These are phyloP conservation scores for Gossypium bickii DNA, from an alignment of 345 rosid species.

Conservation along the genomic window DNA sequence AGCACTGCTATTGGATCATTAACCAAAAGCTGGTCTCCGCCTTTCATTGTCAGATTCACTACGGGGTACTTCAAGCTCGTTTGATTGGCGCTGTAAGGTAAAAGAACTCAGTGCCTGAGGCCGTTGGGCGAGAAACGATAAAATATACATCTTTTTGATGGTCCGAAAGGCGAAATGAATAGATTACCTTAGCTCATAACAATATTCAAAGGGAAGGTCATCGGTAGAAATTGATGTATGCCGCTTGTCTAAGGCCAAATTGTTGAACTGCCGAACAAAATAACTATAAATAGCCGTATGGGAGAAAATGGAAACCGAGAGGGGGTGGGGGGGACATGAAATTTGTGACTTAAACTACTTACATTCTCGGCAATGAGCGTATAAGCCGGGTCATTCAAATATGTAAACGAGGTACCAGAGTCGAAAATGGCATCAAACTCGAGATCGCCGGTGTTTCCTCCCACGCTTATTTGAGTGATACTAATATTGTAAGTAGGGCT, in stretches of 20 bases:
- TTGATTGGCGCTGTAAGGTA: slow-evolving; percentile 34
- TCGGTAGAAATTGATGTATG: slow-evolving; percentile 19
- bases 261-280: slow-evolving; percentile 57
- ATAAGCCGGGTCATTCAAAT: slow-evolving; percentile 75
- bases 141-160: neutral
- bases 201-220: slow-evolving; percentile 69
- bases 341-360: slow-evolving; percentile 31
- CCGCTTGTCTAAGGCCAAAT: slow-evolving; percentile 45
- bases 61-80: slow-evolving; percentile 35
- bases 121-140: neutral
- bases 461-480: slow-evolving; percentile 53
- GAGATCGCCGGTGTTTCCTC: slow-evolving; percentile 44
- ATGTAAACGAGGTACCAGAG: slow-evolving; percentile 91
- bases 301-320: neutral
- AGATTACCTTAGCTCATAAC: slow-evolving; percentile 64
- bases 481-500: slow-evolving; percentile 87
- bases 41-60: slow-evolving; percentile 71
- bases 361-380: slow-evolving; percentile 53
- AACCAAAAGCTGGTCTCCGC: slow-evolving; percentile 51
- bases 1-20: slow-evolving; percentile 44
- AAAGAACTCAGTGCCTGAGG: neutral
- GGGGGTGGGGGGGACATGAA: slow-evolving; percentile 3
- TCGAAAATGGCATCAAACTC: slow-evolving; percentile 43
- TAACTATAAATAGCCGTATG: neutral
- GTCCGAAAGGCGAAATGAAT: neutral